Conservation (phyloP, 306 rosid genomes). For the Cicer arietinum region DNA sequence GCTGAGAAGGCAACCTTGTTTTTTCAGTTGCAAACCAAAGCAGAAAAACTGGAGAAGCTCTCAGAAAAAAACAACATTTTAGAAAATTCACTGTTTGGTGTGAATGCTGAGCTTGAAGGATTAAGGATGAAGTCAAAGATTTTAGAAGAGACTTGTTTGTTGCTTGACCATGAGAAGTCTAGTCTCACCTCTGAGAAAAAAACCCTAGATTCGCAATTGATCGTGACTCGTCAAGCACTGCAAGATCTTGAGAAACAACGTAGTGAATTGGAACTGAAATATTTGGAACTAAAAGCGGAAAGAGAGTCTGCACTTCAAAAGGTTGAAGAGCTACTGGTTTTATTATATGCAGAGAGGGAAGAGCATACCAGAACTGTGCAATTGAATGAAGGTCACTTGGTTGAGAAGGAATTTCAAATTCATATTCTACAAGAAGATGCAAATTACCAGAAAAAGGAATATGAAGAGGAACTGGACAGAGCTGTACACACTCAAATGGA, state of each 20-base stretch:
- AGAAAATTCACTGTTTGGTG: conserved; percentile 79
- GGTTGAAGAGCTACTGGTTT: conserved; percentile 72
- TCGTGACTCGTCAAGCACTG: conserved; percentile 56
- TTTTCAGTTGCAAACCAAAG: conserved; percentile 65
- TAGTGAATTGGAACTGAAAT: conserved; percentile 56
- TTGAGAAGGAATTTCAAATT: conserved; percentile 64
- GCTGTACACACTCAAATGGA: conserved; percentile 60
- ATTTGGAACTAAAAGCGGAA: conserved; percentile 59
- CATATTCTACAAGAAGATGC: conserved; percentile 64
- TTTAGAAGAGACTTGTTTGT: conserved; percentile 63
- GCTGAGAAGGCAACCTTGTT: conserved; percentile 71
- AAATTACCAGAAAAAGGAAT: conserved; percentile 60
- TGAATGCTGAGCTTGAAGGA: conserved; percentile 79
- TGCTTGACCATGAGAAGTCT: conserved; percentile 67
- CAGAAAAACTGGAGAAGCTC: conserved; percentile 64
- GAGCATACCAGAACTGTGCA: conserved; percentile 61
- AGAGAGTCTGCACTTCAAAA: conserved; percentile 70
- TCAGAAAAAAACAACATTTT: conserved; percentile 65
- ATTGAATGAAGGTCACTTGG: conserved; percentile 57
- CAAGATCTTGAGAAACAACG: conserved; percentile 60
- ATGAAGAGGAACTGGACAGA: conserved; percentile 71
- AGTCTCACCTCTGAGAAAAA: conserved; percentile 68
- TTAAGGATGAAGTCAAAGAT: conserved; percentile 65
- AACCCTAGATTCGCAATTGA: conserved; percentile 60
- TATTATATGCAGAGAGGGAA: conserved; percentile 69